Conservation (phyloP, 176 grass and related monocot species). For the Hsuehochloa calcarea region DNA sequence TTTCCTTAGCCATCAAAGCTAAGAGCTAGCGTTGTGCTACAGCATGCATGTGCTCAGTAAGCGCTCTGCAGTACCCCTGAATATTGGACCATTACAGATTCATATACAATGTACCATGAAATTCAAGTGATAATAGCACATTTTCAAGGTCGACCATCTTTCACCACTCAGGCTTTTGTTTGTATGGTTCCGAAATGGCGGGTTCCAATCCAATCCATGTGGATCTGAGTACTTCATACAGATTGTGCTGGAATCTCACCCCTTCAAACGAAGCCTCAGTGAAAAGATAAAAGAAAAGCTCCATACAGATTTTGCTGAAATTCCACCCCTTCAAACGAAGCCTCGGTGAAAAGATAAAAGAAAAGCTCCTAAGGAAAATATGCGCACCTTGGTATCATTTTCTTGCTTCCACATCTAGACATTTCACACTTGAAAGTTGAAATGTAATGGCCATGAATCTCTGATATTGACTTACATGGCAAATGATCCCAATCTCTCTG, state of each 20-base stretch:
- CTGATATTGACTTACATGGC: background rate
- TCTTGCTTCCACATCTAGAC: background rate
- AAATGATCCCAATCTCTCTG: background rate
- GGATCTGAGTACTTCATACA: background rate
- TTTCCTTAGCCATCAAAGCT: too few species aligned
- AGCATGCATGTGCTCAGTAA: too few species aligned
- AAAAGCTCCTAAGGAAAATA: background rate
- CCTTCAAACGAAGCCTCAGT: background rate
- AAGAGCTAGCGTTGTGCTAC: too few species aligned
- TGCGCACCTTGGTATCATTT: constrained; percentile 12
- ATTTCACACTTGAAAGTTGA: background rate
- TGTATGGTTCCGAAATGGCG: background rate
- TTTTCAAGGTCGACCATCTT: background rate
- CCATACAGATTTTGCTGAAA: background rate
- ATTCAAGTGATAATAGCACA: background rate
- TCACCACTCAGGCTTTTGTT: background rate
- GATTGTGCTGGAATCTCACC: background rate
- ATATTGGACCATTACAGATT: background rate
- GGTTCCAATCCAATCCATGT: background rate
- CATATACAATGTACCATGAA: background rate
- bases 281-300: background rate
- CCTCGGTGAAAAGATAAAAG: background rate
- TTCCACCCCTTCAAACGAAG: background rate
- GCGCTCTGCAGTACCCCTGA: too few species aligned
- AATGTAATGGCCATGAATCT: background rate